Base-by-base conservation (phyloP, 2,329 filamentous ascomycete species). In the Herpotrichia juniperi region DNA sequence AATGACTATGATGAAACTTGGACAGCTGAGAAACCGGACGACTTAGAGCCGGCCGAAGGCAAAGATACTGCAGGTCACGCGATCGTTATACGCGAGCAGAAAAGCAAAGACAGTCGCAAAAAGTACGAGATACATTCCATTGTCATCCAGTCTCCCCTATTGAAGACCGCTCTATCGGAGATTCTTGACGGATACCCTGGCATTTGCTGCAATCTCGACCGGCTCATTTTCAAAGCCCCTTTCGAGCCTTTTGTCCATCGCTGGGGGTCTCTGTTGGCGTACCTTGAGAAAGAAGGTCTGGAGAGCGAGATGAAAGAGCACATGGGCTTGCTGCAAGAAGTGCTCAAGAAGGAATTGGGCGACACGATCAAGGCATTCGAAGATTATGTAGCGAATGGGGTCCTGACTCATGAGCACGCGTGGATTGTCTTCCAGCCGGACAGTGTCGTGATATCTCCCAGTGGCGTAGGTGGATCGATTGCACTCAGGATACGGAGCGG, bases 171-270 rank as follows among this genome's bases (percentile, higher is more conserved):
- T 4, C 76, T 90, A 0, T 74, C 74, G 10, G 76, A 80, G 10
- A 77, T 87, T 8, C 75, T 88, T 19, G 71, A 77, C 1, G 81
- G 77, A 7, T 88, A 87, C 53, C 82, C 83, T 0, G 85, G 86
- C 1, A 76, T 89, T 24, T 82, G 83, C 2, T 80, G 82, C 26
- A 78, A 77, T 9, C 74, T 89, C 22, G 78, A 84, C 14, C 79
- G 83, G 1, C 75, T 89, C 1, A 82, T 83, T 50, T 88, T 90
- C 54, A 67, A 73, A 7, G 81, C 80, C 0, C 84, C 84, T 0
- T 89, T 89, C 55, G 75, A 82, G 57, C 83, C 83, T 0, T 83
- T 90, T 48, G 82, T 88, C 26, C 86, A 90, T 68, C 81, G 86
- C 16, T 89, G 86, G 85, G 71, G 59, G 1, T 61, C 69, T 32